Conservation (phyloP, 352 stramenopile genomes). For the Phytophthora constricta region DNA sequence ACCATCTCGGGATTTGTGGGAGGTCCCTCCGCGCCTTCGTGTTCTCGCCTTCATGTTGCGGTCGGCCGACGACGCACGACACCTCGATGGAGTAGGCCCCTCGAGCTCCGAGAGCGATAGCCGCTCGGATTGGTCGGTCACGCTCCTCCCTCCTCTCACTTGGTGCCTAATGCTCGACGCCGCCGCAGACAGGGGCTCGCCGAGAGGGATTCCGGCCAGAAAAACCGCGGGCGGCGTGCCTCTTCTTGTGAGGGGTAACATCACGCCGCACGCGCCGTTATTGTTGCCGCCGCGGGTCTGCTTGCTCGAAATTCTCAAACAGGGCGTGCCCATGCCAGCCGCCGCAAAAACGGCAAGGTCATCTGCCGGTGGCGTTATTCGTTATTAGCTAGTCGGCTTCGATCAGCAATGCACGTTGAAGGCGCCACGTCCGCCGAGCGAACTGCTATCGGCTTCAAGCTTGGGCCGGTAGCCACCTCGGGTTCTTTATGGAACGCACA, state of each 20-base stretch:
- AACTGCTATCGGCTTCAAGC: no score
- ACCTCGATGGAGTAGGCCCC: neutral
- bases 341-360: neutral
- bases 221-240: neutral
- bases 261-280: no score
- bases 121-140: neutral
- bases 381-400: neutral
- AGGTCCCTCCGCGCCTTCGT: neutral
- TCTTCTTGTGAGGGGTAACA: no score
- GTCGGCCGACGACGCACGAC: neutral
- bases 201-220: neutral
- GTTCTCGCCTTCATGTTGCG: no score
- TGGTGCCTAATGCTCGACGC: neutral
- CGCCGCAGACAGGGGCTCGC: neutral
- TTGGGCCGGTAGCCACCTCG: no score
- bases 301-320: neutral
- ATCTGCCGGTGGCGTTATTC: neutral
- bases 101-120: neutral
- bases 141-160: no score
- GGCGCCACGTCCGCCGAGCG: neutral
- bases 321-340: no score
- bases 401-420: neutral
- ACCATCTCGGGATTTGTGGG: slow-evolving; percentile 1
- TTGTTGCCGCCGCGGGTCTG: neutral
- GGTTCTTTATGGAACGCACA: neutral